Percentiles rank a stretch among this genome's conserved stretches.
Conservation (phyloP, 257 asterid species). For the Thymus quinquecostatus region DNA sequence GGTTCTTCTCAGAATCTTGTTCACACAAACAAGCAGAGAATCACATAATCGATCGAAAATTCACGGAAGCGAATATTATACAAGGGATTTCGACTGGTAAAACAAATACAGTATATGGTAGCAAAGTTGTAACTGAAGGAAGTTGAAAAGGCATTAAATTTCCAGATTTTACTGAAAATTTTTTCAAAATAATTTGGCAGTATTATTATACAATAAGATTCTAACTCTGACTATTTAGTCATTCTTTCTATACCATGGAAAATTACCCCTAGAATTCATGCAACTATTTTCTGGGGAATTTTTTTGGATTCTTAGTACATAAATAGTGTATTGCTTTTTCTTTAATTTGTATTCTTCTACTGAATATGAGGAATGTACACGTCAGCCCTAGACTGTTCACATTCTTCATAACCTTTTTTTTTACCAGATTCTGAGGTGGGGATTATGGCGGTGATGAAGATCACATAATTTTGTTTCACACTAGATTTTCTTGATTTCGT, state of each 20-base stretch:
- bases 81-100: too few relatives aligned
- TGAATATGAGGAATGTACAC: slow-evolving; percentile 23
- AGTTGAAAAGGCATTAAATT: slow-evolving; percentile 18
- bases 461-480: neutral
- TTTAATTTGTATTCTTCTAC: slow-evolving; percentile 4
- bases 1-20: slow-evolving; percentile 25
- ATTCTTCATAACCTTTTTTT: neutral
- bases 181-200: slow-evolving; percentile 4
- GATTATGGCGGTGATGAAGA: neutral
- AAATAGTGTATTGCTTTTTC: neutral
- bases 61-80: too few relatives aligned
- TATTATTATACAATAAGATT: neutral
- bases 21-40: neutral
- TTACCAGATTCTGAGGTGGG: slow-evolving; percentile 26
- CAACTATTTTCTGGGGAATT: neutral
- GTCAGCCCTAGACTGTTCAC: slow-evolving; percentile 16
- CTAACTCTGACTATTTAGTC: neutral
- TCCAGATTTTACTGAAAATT: slow-evolving; percentile 26
- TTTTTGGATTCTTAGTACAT: neutral
- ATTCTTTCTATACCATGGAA: neutral
- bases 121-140: slow-evolving; percentile 30
- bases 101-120: slow-evolving; percentile 3
- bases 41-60: neutral
- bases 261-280: neutral
- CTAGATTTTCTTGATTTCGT: neutral